Conservation (phyloP, 2,329 filamentous ascomycete species). For the Parastagonospora nodorum region DNA sequence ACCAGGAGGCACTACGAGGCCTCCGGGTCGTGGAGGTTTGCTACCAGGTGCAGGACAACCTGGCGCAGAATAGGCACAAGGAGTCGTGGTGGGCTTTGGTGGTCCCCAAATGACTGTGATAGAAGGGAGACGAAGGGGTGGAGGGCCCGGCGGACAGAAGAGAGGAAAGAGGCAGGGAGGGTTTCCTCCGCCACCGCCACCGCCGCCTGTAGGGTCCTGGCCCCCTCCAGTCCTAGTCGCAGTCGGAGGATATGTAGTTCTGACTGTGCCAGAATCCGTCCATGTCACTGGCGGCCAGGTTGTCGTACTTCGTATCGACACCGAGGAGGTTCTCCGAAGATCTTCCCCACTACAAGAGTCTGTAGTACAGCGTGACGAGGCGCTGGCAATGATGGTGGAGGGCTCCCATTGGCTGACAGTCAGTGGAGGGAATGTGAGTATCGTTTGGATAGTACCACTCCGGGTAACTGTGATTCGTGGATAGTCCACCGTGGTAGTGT, state of each 20-base stretch:
- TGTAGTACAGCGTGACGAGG: background rate
- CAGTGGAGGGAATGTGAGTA: conserved; percentile 8
- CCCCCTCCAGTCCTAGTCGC: background rate
- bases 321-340: conserved; percentile 1
- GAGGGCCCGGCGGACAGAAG: conserved; percentile 1
- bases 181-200: background rate
- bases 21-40: background rate
- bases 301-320: conserved; percentile 2
- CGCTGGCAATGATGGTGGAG: conserved; percentile 2
- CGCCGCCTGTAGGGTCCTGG: background rate
- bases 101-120: conserved; percentile 1
- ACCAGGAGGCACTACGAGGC: background rate
- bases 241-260: background rate
- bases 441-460: conserved; percentile 6
- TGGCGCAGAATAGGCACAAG: conserved; percentile 4
- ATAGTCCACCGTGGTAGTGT: conserved; percentile 9
- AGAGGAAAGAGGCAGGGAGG: conserved; percentile 1
- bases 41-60: background rate
- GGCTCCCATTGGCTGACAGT: conserved; percentile 10
- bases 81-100: conserved; percentile 5
- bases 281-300: conserved; percentile 5
- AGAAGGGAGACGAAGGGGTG: background rate
- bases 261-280: background rate
- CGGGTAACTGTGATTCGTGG: conserved; percentile 10
- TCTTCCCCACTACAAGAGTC: background rate